A percentile compares a stretch with the other conserved stretches of the same genome.
Evolutionary conservation across 2,329 filamentous ascomycete species (phyloP).

Genomic region (Fusarium albidum): DNA sequence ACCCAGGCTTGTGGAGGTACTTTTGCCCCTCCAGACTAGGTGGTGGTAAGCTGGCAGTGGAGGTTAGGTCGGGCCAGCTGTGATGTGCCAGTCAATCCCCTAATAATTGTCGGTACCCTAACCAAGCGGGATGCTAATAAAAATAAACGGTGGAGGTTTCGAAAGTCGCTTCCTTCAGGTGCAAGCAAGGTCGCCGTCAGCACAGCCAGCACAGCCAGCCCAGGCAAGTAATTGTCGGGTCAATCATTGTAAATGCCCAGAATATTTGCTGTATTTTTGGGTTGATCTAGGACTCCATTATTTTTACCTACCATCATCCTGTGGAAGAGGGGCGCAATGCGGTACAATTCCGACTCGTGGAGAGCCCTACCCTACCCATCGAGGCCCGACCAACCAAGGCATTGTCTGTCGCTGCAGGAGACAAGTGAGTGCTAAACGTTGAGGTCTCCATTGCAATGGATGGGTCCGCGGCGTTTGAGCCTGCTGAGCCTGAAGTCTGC

Average conservation of each 20-base stretch:
- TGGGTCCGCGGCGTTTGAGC: conserved; percentile 11
- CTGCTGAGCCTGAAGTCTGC: conserved; percentile 27
- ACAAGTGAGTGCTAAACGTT: conserved; percentile 9
- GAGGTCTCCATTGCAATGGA: conserved; percentile 19
- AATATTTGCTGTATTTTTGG: too few relatives aligned
- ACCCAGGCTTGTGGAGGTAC: conserved; percentile 23
- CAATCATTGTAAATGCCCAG: conserved; percentile 10
- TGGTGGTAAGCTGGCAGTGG: too few relatives aligned
- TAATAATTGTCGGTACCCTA: too few relatives aligned
- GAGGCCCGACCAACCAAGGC: conserved; percentile 13
- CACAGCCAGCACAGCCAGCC: conserved; percentile 33
- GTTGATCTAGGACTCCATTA: too few relatives aligned
- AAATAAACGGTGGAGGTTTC: conserved; percentile 35
- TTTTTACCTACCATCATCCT: too few relatives aligned
- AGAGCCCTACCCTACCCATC: neutral
- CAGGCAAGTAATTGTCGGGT: conserved; percentile 15
- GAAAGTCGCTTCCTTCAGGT: conserved; percentile 26
- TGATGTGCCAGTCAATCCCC: too few relatives aligned
- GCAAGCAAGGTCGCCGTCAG: conserved; percentile 30
- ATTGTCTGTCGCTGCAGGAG: conserved; percentile 6
- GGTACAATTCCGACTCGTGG: conserved; percentile 7
- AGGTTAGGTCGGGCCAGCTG: too few relatives aligned
- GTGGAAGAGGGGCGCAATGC: conserved; percentile 10
- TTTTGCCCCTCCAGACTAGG: conserved; percentile 32
- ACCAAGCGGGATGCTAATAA: conserved; percentile 23